Conservation (phyloP, 805 yeast genomes). For the Candida sithepensis region DNA sequence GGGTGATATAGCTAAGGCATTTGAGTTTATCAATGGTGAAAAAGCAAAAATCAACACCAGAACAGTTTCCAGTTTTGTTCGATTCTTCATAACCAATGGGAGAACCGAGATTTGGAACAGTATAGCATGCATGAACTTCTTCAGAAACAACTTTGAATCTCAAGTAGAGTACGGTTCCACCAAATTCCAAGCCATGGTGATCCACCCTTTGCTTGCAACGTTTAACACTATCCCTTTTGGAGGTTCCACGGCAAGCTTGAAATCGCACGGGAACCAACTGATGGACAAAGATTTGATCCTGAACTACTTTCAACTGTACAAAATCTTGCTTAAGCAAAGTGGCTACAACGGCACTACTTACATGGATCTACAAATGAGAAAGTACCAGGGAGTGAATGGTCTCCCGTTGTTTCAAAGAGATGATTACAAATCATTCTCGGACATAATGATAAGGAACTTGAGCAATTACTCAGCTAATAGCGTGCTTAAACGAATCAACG, state of each 20-base stretch:
- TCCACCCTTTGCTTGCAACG: conserved; percentile 4
- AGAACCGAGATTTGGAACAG: conserved; percentile 6
- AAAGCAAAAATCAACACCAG: background rate
- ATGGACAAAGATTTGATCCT: background rate
- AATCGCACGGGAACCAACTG: background rate
- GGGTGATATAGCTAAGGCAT: background rate
- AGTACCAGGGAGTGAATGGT: background rate
- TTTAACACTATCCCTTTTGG: background rate
- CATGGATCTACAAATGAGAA: background rate
- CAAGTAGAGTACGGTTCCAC: background rate
- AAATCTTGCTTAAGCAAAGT: background rate
- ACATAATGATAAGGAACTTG: background rate
- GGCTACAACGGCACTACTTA: background rate
- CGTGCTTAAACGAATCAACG: background rate
- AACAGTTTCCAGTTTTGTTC: background rate
- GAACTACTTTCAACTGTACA: background rate
- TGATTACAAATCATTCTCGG: background rate
- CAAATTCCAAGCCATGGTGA: background rate
- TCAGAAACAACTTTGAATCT: background rate
- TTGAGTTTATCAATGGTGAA: background rate
- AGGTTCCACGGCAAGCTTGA: background rate
- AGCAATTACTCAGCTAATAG: background rate
- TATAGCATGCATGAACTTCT: conserved; percentile 6
- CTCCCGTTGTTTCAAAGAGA: background rate
- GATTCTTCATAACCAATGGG: background rate